A percentile compares a stretch with the other conserved stretches of the same genome.
phyloP scores from a whole-genome alignment of 305 asterid species.

The Ajuga reptans region DNA sequence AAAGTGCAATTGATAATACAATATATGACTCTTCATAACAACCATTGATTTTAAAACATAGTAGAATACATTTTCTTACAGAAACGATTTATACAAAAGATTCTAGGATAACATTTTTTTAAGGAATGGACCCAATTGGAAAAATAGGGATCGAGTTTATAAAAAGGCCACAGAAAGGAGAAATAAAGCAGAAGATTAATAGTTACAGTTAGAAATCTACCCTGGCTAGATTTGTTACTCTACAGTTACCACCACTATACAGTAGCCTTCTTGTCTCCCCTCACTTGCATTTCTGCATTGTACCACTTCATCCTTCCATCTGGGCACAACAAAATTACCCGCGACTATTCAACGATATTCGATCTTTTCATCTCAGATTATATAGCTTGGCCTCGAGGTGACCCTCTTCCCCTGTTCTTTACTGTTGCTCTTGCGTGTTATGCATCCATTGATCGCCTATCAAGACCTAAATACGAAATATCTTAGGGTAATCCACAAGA shows the following conservation, averaged over 20 bases:
- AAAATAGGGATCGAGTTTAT: no score
- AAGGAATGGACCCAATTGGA: no score
- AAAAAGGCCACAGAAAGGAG: neutral
- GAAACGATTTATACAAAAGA: no score
- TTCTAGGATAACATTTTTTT: no score
- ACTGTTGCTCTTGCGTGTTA: neutral
- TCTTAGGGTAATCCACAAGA: neutral
- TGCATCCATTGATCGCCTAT: conserved; percentile 12
- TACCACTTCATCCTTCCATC: neutral
- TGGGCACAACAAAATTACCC: conserved; percentile 11
- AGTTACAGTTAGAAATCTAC: conserved; percentile 10
- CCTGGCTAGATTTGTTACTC: conserved; percentile 8
- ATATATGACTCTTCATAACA: no score
- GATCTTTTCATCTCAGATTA: neutral
- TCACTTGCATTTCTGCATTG: neutral
- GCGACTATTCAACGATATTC: neutral
- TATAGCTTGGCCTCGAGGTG: neutral
- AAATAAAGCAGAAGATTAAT: neutral
- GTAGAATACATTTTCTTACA: no score
- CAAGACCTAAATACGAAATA: conserved; percentile 4
- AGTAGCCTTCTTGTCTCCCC: neutral
- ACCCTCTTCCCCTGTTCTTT: neutral
- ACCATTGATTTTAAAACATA: no score
- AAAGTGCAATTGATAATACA: no score
- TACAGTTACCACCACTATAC: conserved; percentile 26